phyloP scores from a whole-genome alignment of 1,284 basidiomycete species.

The Sporisorium scitamineum region DNA sequence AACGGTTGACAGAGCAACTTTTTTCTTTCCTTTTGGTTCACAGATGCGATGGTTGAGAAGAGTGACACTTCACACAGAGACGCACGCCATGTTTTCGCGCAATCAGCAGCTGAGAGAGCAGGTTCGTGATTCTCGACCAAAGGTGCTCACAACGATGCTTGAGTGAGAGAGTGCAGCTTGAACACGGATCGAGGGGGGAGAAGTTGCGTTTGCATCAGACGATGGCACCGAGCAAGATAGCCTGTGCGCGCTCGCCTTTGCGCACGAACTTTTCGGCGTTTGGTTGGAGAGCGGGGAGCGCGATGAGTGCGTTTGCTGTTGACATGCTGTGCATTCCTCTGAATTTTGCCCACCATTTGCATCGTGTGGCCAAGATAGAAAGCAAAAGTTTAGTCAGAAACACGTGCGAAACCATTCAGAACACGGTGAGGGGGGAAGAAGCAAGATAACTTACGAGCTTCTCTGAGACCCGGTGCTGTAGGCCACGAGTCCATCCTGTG shows the following conservation, averaged over 20 bases:
- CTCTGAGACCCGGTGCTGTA: slow-evolving; percentile 71
- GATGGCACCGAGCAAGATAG: slow-evolving; percentile 48
- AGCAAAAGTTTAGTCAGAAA: too few species aligned
- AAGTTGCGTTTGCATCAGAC: too few species aligned
- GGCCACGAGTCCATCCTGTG: slow-evolving; percentile 74
- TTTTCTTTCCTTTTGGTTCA: too few species aligned
- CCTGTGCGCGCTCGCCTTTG: slow-evolving; percentile 17
- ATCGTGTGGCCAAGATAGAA: too few species aligned
- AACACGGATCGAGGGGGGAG: too few species aligned
- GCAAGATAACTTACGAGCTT: slow-evolving; percentile 27
- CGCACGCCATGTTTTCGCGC: not conserved
- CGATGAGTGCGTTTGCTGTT: slow-evolving; percentile 60
- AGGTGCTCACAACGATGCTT: too few species aligned
- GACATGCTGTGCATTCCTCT: slow-evolving; percentile 65
- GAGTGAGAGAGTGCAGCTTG: not conserved
- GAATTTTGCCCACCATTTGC: not conserved
- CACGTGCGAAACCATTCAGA: too few species aligned
- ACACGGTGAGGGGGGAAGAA: too few species aligned
- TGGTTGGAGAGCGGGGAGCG: slow-evolving; percentile 35
- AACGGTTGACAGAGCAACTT: too few species aligned
- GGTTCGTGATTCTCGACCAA: too few species aligned
- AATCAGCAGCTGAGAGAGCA: too few species aligned
- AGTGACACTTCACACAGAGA: not conserved
- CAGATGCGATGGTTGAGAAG: too few species aligned
- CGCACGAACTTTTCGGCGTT: not conserved